Evolutionary conservation across 768 basidiomycete species (phyloP), one percentile per base, ranked within the genome.

Genomic region (Trametes cingulata): DNA sequence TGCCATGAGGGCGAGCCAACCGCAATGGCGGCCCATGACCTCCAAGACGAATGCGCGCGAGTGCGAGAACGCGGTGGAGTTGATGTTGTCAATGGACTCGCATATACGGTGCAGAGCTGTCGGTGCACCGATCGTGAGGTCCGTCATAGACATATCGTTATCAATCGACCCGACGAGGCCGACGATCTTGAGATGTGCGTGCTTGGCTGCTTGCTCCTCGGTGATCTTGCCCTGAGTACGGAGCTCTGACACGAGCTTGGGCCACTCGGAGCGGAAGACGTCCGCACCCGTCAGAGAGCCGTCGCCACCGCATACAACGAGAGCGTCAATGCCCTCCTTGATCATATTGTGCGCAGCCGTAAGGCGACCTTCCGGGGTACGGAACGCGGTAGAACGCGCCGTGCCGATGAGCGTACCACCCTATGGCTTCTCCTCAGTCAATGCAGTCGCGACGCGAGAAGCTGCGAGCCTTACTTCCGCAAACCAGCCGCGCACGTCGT

Each of bases 101-200:
- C 97, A 98, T 56, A 98, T 98, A 41, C 97, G 85, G 65, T 96
- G 95, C 37, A 99, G 78, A 19, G 96, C 96, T 2, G 96, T 99
- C 0, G 92, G 87, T 1, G 95, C 96, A 48, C 96, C 97, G 69
- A 98, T 98, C 7, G 97, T 99, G 69, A 97, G 74, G 74, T 98
- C 95, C 19, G 97, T 98, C 84, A 96, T 82, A 15, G 91, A 90
- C 95, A 99, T 98, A 72, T 98, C 97, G 69, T 99, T 99, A 76
- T 99, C 97, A 71, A 99, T 98, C 4, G 94, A 96, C 36, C 97
- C 97, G 60, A 98, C 97, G 41, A 99, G 85, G n/a, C 97, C 97
- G 62, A 96, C 96, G 66, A 99, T 97, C 73, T 85, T 91, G 64
- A 99, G 87, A 68, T 98, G 91, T 22, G 85, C 79, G 68, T 95